Base-by-base conservation (phyloP, 225 moss, liverwort and hornwort species). In the Anthoceros angustus region DNA sequence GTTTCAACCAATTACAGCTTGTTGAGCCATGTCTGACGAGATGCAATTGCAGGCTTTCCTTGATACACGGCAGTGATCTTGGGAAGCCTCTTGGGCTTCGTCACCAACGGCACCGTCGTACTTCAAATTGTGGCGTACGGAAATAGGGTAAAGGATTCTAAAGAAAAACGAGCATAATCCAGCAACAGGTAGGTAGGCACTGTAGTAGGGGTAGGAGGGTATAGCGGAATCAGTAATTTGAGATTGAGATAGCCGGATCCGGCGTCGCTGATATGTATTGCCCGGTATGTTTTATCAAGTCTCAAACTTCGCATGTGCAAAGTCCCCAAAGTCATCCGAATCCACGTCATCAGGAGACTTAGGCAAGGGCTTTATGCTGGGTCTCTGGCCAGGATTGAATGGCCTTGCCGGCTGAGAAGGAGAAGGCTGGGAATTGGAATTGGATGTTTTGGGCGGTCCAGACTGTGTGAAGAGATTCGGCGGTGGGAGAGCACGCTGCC, bases 71-170 rank as follows among this genome's bases (percentile, higher is more conserved):
- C 78, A 82, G 81, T 95, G 91, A 72, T 88, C 2, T 25, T 95
- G 2, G 94, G 94, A 39, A 82, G 86, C 45, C 64, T 78, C 42
- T 77, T 95, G 16, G 95, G 88, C 16, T 63, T 88, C 65, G 41
- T 88, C 68, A 84, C 83, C 8, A 95, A 91, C 10, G 95, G 91
- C 43, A 69, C 79, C 15, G 72, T 95, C 21, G 77, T 88, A 25
- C 74, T 73, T 21, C 95, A 95, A 77, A 85, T 91, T 49, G 46
- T 81, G 9, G 43, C 69, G 24, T 81, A 81, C 67, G 68, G 42
- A 7, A 66, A 66, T 21, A 69, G 42, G 63, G 32, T 32, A 4
- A 32, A 32, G 32, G 32, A 32, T 32, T 32, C 32, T 32, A 32
- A 32, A 32, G 32, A 32, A 4, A 32, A 32, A 32, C 32, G 32